Base-by-base conservation (phyloP, 108 stramenopile species). In the Seminavis robusta region DNA sequence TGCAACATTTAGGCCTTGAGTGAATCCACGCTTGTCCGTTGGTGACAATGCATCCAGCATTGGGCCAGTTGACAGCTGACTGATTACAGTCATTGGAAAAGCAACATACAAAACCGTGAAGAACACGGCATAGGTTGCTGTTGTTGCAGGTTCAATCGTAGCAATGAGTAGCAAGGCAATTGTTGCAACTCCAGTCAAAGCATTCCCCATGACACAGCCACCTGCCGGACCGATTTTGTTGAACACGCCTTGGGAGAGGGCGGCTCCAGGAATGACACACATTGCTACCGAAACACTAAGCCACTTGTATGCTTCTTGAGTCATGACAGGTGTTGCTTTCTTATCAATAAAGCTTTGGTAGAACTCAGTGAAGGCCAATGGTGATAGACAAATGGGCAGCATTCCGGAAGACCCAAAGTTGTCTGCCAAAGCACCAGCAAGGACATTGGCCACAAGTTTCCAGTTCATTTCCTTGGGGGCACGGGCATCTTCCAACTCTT, bases 41-140 rank as follows among this genome's bases (percentile, higher is more conserved):
- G 77, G 77, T 15, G 77, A 63, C 34, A 79, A 59, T 0, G 57
- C 61, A 33, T 79, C 77, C 24, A 79, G 38, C 77, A 79, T 79
- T 0, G 77, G 77, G 3, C 77, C 77, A 6, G 77, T 78, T 9
- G 77, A 63, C 29, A 79, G 39, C 46, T 79, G 77, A 27, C 54
- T 57, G n/a, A 79, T 58, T 3, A 79, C 78, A 7, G 78, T 75
- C 33, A 79, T 68, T 0, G 78, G 78, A 47, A 79, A 79, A 5
- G 70, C 72, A 17, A 27, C 55, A 29, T 79, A 79, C 70, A 79
- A 62, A 29, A 74, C 51, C 42, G 56, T 39, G 3, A 74, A 65
- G 63, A 79, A 79, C 6, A 56, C 19, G 32, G 57, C 73, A 62
- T 73, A 79, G 7, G 56, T 20, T 19, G 39, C 38, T 21, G 31